Base-by-base conservation (phyloP, 805 yeast genomes). In the Ogataea sp. region DNA sequence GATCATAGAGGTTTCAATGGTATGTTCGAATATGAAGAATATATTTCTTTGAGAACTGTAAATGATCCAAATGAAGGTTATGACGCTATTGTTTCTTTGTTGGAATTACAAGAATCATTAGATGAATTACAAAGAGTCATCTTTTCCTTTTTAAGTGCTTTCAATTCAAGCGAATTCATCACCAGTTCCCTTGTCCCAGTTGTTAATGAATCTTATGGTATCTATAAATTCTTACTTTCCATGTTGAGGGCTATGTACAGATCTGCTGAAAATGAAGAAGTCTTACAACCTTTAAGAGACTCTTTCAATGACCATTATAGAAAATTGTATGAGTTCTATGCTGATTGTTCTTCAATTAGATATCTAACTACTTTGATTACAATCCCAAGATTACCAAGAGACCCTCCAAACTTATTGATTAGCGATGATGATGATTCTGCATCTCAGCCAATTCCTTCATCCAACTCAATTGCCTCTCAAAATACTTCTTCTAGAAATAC, bases 51-150 rank as follows among this genome's bases (percentile, higher is more conserved):
- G 48, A 75, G 85, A 42, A 78, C 88, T 3, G 94, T 86, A 29
- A 80, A 86, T 51, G 96, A 90, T 58, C 97, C 97, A 6, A 88
- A 90, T 55, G 96, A 88, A 62, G 97, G 97, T 6, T 89, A 83
- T 57, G 95, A 90, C 55, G 80, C 95, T 1, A 78, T 90, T 44
- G 58, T 86, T 46, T 96, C 87, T 56, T 67, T 90, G 51, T 80
- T 87, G 85, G 76, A 78, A 34, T 65, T 90, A 41, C 96, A 88
- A 60, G 97, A 90, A 54, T 67, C 78, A 17, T 75, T 88, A 39
- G 90, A 85, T 55, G 83, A 81, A 44, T 76, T 85, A 43, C 88
- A 83, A 49, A 76, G 82, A 44, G 63, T 84, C 30, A 73, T 89
- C 10, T 83, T 90, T 55, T 79, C 94, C 0, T 70, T 83, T 6